These are phyloP conservation scores for Oryza meyeriana DNA, from an alignment of 176 grass and related monocot genomes.

Conservation along the genomic window DNA sequence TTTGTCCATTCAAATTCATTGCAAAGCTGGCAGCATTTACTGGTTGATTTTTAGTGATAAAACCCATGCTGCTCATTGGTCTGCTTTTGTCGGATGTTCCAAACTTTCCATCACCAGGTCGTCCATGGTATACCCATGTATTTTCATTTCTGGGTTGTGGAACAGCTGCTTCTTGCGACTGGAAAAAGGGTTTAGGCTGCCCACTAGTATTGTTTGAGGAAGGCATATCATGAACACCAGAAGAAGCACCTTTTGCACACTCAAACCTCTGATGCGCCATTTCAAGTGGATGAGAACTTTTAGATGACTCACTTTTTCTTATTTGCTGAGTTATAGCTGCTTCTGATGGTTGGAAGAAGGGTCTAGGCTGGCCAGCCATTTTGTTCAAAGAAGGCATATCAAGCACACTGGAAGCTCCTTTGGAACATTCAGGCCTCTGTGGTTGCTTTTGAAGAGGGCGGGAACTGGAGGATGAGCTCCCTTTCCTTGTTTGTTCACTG, in stretches of 20 bases:
- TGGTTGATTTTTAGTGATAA: slow-evolving; percentile 62
- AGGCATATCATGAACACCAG: slow-evolving; percentile 33
- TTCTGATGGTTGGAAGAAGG: slow-evolving; percentile 54
- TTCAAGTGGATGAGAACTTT: slow-evolving; percentile 28
- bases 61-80: slow-evolving; percentile 39
- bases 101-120: slow-evolving; percentile 56
- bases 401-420: slow-evolving; percentile 34
- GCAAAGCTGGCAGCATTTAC: slow-evolving; percentile 37
- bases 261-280: slow-evolving; percentile 38
- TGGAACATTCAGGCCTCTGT: slow-evolving; percentile 30
- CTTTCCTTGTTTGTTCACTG: slow-evolving; percentile 42
- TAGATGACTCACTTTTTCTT: slow-evolving; percentile 23
- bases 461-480: slow-evolving; percentile 33
- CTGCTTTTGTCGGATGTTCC: slow-evolving; percentile 39
- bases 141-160: slow-evolving; percentile 48
- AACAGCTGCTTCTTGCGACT: slow-evolving; percentile 45
- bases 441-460: slow-evolving; percentile 36
- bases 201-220: slow-evolving; percentile 21
- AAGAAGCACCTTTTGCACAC: slow-evolving; percentile 32
- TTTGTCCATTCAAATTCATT: slow-evolving; percentile 40
- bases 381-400: slow-evolving; percentile 35
- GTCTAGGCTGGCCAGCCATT: slow-evolving; percentile 37
- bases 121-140: slow-evolving; percentile 46
- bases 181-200: slow-evolving; percentile 56
- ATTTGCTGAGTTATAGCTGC: slow-evolving; percentile 30